Percentiles rank a stretch among this genome's conserved stretches.
Evolutionary conservation across 331 rosid species (phyloP).

Genomic region (Stylosanthes scabra): DNA sequence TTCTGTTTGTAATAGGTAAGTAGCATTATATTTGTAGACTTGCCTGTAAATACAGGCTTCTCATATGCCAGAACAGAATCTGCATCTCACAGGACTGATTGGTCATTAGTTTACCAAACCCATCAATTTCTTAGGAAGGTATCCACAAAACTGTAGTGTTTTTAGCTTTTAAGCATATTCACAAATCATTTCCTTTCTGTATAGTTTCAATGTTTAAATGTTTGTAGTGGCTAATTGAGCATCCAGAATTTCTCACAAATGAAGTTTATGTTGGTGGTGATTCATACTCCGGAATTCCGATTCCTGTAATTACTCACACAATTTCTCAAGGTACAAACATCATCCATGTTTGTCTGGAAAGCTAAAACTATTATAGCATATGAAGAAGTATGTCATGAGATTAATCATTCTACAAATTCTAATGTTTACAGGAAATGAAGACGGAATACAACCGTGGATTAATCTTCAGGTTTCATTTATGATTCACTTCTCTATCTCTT

Average conservation of each 20-base stretch:
- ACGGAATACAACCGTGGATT: constrained; percentile 46
- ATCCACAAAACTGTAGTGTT: too few species aligned
- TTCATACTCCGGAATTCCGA: constrained; percentile 64
- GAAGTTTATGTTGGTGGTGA: constrained; percentile 68
- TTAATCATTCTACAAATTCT: not conserved
- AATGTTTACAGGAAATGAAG: constrained; percentile 55
- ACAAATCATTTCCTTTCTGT: too few species aligned
- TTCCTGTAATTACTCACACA: constrained; percentile 56
- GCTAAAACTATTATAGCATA: not conserved
- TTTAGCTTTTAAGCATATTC: not conserved
- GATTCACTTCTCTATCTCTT: too few species aligned
- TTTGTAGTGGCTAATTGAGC: constrained; percentile 73
- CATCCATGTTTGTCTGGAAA: not conserved
- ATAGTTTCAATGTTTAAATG: not conserved
- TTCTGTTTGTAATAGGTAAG: too few species aligned
- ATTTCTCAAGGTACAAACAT: constrained; percentile 56
- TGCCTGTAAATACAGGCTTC: constrained; percentile 71
- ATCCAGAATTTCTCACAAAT: constrained; percentile 56
- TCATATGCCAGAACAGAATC: constrained; percentile 48
- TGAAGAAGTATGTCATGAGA: too few species aligned
- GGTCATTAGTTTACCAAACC: constrained; percentile 43
- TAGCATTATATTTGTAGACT: constrained; percentile 66
- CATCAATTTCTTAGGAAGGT: constrained; percentile 61
- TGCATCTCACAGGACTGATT: constrained; percentile 44
- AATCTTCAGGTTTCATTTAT: constrained; percentile 58